Evolutionary conservation across 2,329 filamentous ascomycete genomes (phyloP).

Genomic region (Alternaria rosae): DNA sequence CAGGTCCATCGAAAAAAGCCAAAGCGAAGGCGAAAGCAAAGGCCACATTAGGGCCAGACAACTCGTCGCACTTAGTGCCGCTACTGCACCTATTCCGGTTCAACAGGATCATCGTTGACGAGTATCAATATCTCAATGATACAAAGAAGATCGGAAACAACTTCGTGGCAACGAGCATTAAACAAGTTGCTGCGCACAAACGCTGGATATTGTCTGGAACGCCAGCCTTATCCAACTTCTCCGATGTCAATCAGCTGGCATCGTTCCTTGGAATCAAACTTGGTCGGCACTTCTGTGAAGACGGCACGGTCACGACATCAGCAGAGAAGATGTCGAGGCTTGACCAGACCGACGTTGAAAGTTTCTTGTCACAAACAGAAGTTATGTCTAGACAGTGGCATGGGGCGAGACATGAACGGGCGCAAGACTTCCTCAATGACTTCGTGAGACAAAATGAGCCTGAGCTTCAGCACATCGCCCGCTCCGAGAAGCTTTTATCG

Average conservation of each 20-base stretch:
- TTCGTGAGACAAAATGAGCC: constrained; percentile 58
- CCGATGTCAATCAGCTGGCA: constrained; percentile 67
- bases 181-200: constrained; percentile 58
- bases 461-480: constrained; percentile 49
- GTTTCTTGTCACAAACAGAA: constrained; percentile 62
- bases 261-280: constrained; percentile 63
- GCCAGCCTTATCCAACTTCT: constrained; percentile 64
- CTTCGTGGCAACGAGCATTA: constrained; percentile 48
- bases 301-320: constrained; percentile 54
- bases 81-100: constrained; percentile 68
- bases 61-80: constrained; percentile 13
- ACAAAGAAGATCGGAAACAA: constrained; percentile 41
- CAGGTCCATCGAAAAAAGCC: constrained; percentile 10
- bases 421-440: constrained; percentile 63
- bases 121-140: constrained; percentile 65
- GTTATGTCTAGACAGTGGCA: constrained; percentile 62
- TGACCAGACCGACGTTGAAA: constrained; percentile 57
- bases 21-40: constrained; percentile 6
- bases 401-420: constrained; percentile 57
- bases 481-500: constrained; percentile 54
- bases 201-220: constrained; percentile 71
- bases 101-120: constrained; percentile 68
- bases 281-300: constrained; percentile 61
- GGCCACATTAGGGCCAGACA: background rate
- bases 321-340: constrained; percentile 52